phyloP scores from a whole-genome alignment of 2,329 filamentous ascomycete species.

The Talaromyces sp. region DNA sequence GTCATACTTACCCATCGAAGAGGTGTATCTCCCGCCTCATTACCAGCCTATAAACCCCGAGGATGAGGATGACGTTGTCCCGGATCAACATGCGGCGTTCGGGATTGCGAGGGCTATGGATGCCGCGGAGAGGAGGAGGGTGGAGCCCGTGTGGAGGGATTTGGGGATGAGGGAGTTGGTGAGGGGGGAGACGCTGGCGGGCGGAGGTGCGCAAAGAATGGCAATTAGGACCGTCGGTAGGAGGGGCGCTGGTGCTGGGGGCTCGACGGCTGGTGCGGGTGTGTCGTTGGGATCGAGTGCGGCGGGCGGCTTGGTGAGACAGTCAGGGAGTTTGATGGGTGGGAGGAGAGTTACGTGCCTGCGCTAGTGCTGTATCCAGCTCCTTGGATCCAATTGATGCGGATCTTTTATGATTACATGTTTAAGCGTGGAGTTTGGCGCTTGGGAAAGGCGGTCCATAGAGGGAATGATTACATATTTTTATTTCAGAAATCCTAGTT shows the following conservation, averaged over 20 bases:
- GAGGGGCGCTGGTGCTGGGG: background rate
- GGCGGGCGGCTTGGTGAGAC: slow-evolving; percentile 24
- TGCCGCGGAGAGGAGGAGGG: slow-evolving; percentile 32
- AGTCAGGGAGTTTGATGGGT: slow-evolving; percentile 37
- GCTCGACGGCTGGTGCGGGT: slow-evolving; percentile 20
- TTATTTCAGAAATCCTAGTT: background rate
- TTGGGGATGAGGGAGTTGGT: slow-evolving; percentile 54
- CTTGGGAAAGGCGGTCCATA: background rate
- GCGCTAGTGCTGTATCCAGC: no score
- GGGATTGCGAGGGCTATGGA: slow-evolving; percentile 63
- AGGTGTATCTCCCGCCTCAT: slow-evolving; percentile 59
- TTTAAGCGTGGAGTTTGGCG: slow-evolving; percentile 13
- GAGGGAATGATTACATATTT: background rate
- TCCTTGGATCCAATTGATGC: no score
- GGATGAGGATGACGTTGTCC: slow-evolving; percentile 65
- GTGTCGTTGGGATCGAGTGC: slow-evolving; percentile 1
- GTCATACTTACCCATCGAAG: slow-evolving; percentile 53
- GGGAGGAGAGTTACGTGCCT: slow-evolving; percentile 38
- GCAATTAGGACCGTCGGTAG: slow-evolving; percentile 16
- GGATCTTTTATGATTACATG: background rate
- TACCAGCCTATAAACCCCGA: slow-evolving; percentile 63
- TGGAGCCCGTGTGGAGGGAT: slow-evolving; percentile 58
- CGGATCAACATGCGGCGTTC: slow-evolving; percentile 65
- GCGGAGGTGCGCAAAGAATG: background rate
- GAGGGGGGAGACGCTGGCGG: slow-evolving; percentile 23